phyloP scores from a whole-genome alignment of 1,284 basidiomycete genomes.

The Heterobasidion annosum region DNA sequence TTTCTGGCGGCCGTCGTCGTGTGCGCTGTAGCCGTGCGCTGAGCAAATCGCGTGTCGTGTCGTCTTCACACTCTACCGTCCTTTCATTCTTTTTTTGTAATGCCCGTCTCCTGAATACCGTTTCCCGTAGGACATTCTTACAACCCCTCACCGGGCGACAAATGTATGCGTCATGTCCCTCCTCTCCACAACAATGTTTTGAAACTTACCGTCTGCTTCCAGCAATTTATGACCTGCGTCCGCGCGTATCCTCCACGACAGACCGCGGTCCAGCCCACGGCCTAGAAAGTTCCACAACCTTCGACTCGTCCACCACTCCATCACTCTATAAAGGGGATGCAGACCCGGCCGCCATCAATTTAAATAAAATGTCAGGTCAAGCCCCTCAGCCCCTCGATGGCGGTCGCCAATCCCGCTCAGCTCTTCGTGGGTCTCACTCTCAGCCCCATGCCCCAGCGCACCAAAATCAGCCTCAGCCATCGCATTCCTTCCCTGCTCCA shows the following conservation, averaged over 20 bases:
- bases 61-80: constrained; percentile 1
- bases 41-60: constrained; percentile 4
- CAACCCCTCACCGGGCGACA: constrained; percentile 3
- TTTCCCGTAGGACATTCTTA: constrained; percentile 3
- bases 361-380: constrained; percentile 15
- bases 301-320: constrained; percentile 5
- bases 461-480: constrained; percentile 13
- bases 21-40: constrained; percentile 1
- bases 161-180: constrained; percentile 7
- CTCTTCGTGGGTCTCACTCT: constrained; percentile 16
- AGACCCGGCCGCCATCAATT: constrained; percentile 8
- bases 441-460: constrained; percentile 12
- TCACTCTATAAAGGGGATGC: constrained; percentile 15
- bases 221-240: constrained; percentile 6
- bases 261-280: constrained; percentile 6
- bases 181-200: not conserved
- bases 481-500: constrained; percentile 10
- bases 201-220: constrained; percentile 4
- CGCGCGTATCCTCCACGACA: constrained; percentile 12
- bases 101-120: constrained; percentile 8
- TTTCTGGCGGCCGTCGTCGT: not conserved
- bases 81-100: constrained; percentile 6
- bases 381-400: constrained; percentile 14
- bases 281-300: constrained; percentile 17
- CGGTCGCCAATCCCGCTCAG: constrained; percentile 10